phyloP scores from a whole-genome alignment of 1,284 basidiomycete genomes.

The Inonotus hispidus region DNA sequence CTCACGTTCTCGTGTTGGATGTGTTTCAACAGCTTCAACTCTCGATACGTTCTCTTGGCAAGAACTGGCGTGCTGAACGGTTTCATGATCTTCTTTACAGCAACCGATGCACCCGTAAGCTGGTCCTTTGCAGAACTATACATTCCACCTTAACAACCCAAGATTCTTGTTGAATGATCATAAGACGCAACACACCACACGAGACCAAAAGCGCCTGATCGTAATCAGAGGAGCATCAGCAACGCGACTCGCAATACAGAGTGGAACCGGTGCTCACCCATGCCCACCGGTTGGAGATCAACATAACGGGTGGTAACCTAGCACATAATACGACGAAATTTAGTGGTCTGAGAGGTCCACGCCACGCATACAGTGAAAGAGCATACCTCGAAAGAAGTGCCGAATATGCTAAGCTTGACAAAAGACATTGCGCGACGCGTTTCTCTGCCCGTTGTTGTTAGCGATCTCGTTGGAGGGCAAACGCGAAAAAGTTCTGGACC shows the following conservation, averaged over 20 bases:
- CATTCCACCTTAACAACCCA: background rate
- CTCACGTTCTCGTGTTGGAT: slow-evolving; percentile 96
- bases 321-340: slow-evolving; percentile 25
- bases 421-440: slow-evolving; percentile 64
- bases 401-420: slow-evolving; percentile 97
- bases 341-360: background rate
- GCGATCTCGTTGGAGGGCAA: background rate
- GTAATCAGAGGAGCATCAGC: slow-evolving; percentile 6
- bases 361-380: slow-evolving; percentile 13
- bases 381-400: slow-evolving; percentile 86
- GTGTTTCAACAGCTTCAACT: slow-evolving; percentile 98
- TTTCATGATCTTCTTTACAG: slow-evolving; percentile 99
- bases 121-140: slow-evolving; percentile 94
- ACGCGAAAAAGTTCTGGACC: background rate
- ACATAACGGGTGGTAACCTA: slow-evolving; percentile 98
- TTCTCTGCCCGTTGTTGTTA: background rate
- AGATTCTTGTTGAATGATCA: background rate
- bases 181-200: slow-evolving; percentile 64
- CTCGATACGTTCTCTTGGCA: slow-evolving; percentile 95
- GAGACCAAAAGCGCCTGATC: slow-evolving; percentile 85
- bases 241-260: slow-evolving; percentile 19
- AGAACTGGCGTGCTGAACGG: slow-evolving; percentile 98
- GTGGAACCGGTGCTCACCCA: slow-evolving; percentile 61
- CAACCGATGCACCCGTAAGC: slow-evolving; percentile 89
- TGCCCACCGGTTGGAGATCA: slow-evolving; percentile 99